phyloP scores from a whole-genome alignment of 345 rosid genomes.

The Syzygium aromaticum region DNA sequence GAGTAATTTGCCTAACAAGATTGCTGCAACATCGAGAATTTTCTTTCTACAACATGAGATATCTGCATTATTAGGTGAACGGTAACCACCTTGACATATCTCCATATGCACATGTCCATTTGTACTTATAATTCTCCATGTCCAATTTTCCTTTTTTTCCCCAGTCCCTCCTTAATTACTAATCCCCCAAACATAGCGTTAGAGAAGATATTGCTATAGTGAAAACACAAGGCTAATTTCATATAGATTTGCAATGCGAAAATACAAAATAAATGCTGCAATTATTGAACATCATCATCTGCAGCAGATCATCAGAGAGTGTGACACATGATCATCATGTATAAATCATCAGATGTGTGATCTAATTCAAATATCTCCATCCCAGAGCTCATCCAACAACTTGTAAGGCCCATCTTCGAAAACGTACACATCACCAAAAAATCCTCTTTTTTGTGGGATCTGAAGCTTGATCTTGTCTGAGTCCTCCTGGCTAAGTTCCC shows the following conservation, averaged over 20 bases:
- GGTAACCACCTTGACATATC: not conserved
- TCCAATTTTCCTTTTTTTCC: not conserved
- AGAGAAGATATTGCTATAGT: not conserved
- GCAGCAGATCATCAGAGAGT: not conserved
- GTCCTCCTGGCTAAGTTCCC: conserved; percentile 4
- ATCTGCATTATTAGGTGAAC: not conserved
- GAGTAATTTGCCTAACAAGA: not conserved
- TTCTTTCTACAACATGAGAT: not conserved
- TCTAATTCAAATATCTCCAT: not conserved
- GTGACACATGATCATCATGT: not conserved
- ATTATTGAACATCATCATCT: not conserved
- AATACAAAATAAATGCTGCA: not conserved
- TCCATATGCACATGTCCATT: not conserved
- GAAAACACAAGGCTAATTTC: not conserved
- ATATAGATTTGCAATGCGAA: not conserved
- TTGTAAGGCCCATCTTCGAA: conserved; percentile 4
- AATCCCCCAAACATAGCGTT: not conserved
- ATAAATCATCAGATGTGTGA: too few relatives aligned
- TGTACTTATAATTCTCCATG: not conserved
- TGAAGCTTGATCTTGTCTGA: not conserved
- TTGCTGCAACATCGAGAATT: not conserved
- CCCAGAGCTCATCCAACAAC: not conserved
- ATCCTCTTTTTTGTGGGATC: not conserved
- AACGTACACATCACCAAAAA: not conserved
- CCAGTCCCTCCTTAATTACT: not conserved